A percentile compares a stretch with the other conserved stretches of the same genome.
Evolutionary conservation across 805 yeast genomes (phyloP).

Genomic region (Saturnispora sanitii): DNA sequence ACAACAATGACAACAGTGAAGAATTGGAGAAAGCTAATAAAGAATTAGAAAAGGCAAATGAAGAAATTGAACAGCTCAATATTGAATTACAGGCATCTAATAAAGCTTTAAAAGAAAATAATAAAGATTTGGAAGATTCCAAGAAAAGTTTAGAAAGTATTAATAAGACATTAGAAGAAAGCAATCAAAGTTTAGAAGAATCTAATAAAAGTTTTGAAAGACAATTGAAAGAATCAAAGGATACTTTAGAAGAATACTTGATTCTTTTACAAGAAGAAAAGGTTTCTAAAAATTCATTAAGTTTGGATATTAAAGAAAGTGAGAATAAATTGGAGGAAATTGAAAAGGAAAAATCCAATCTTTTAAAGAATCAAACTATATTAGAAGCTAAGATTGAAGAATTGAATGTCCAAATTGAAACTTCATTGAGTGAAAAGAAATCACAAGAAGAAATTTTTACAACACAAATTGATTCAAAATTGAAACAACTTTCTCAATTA

Average conservation of each 20-base stretch:
- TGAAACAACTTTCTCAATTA: constrained; percentile 16
- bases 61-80: too few species aligned
- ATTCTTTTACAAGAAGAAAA: constrained; percentile 33
- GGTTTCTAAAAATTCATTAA: constrained; percentile 35
- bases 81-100: too few species aligned
- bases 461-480: constrained; percentile 14
- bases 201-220: constrained; percentile 30
- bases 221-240: constrained; percentile 30
- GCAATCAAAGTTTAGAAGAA: constrained; percentile 32
- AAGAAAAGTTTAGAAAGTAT: too few species aligned
- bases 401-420: constrained; percentile 15
- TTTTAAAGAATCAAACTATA: constrained; percentile 10
- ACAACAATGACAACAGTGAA: too few species aligned
- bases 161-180: constrained; percentile 33
- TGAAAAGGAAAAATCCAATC: constrained; percentile 21
- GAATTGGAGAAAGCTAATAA: too few species aligned
- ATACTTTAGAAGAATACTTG: constrained; percentile 27
- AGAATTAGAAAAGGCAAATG: too few species aligned
- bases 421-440: constrained; percentile 16
- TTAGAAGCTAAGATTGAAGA: constrained; percentile 21
- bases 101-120: too few species aligned
- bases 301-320: constrained; percentile 31
- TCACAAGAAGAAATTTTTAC: constrained; percentile 16
- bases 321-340: constrained; percentile 19
- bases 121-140: too few species aligned